Conservation (phyloP, 768 basidiomycete species). For the Pholiota microspora region DNA sequence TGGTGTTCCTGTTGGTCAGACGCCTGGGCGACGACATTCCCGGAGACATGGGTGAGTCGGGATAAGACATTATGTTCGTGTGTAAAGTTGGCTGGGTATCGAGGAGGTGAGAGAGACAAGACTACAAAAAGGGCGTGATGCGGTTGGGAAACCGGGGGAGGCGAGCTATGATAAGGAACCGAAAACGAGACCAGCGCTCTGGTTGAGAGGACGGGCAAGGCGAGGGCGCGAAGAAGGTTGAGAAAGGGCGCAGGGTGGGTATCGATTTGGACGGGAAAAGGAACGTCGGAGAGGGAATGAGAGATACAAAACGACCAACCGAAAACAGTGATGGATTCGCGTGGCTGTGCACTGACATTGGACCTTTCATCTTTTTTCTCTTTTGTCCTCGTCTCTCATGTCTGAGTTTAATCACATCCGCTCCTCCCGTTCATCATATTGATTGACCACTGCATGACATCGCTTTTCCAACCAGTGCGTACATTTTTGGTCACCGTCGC, state of each 20-base stretch:
- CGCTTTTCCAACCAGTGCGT: background rate
- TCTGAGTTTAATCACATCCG: background rate
- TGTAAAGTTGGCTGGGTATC: slow-evolving; percentile 22
- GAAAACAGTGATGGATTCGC: slow-evolving; percentile 2
- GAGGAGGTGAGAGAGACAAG: slow-evolving; percentile 17
- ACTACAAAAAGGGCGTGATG: slow-evolving; percentile 18
- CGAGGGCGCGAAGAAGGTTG: slow-evolving; percentile 22
- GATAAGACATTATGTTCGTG: slow-evolving; percentile 56
- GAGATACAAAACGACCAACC: background rate
- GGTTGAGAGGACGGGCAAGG: slow-evolving; percentile 27
- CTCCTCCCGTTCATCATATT: background rate
- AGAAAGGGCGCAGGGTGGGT: slow-evolving; percentile 29
- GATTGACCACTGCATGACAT: background rate
- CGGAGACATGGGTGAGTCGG: slow-evolving; percentile 60
- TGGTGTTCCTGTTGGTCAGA: slow-evolving; percentile 89
- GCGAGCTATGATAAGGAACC: slow-evolving; percentile 19
- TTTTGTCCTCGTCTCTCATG: background rate
- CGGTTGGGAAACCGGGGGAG: slow-evolving; percentile 16
- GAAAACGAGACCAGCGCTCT: slow-evolving; percentile 47
- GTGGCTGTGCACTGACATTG: slow-evolving; percentile 2
- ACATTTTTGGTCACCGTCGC: too few species aligned
- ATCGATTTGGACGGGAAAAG: slow-evolving; percentile 25
- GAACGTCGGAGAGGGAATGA: slow-evolving; percentile 6
- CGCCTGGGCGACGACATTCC: slow-evolving; percentile 67
- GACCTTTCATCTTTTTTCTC: background rate